Conservation (phyloP, 2,329 filamentous ascomycete species). For the Metarhizium humberi region DNA sequence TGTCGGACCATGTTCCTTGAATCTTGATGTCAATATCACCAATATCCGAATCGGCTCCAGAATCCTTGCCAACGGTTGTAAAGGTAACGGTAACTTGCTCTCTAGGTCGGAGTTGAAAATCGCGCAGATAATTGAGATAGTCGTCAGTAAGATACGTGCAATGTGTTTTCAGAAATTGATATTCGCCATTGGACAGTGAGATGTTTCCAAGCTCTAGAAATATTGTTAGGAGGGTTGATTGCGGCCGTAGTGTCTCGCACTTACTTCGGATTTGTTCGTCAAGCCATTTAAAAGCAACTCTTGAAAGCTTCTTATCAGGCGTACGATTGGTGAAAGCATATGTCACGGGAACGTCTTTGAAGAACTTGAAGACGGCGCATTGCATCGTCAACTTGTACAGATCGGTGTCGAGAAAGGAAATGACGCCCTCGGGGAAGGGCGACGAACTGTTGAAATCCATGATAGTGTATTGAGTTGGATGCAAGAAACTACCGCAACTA, state of each 20-base stretch:
- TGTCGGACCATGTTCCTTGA: constrained; percentile 82
- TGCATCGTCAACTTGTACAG: constrained; percentile 99
- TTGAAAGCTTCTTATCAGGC: constrained; percentile 81
- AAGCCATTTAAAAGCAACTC: constrained; percentile 78
- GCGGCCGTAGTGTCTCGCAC: constrained; percentile 15
- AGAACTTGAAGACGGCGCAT: constrained; percentile 90
- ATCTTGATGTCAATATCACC: constrained; percentile 73
- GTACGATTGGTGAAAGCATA: constrained; percentile 96
- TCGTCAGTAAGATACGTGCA: constrained; percentile 71
- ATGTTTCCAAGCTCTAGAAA: constrained; percentile 69
- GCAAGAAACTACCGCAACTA: not conserved
- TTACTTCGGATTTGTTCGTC: constrained; percentile 70
- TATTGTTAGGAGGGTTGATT: not conserved
- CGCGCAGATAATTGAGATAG: constrained; percentile 74
- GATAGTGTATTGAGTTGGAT: not conserved
- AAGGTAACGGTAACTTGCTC: constrained; percentile 73
- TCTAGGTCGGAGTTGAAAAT: constrained; percentile 71
- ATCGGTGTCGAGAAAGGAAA: constrained; percentile 73
- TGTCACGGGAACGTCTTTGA: constrained; percentile 70
- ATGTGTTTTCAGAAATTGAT: constrained; percentile 64
- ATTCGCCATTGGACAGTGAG: constrained; percentile 68
- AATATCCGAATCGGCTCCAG: constrained; percentile 52
- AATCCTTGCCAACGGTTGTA: constrained; percentile 42
- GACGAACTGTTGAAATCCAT: constrained; percentile 62
- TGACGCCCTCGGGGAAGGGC: constrained; percentile 65